Percentiles rank a stretch among this genome's conserved stretches.
phyloP scores from a whole-genome alignment of 2,329 filamentous ascomycete genomes.

The Hypoxylon sp. region DNA sequence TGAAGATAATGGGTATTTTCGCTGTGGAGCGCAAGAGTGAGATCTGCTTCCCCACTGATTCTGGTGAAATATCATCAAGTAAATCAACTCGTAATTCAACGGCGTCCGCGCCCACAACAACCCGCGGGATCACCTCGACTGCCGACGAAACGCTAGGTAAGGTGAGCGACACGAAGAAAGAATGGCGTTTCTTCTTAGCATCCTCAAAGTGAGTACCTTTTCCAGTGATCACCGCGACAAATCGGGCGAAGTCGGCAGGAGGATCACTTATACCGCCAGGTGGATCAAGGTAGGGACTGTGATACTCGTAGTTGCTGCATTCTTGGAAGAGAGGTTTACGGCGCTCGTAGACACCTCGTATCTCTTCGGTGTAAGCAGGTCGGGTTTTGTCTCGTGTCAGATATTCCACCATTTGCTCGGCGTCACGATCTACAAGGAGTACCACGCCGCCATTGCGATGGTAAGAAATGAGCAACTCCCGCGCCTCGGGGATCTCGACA shows the following conservation, averaged over 20 bases:
- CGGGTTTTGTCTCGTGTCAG: constrained; percentile 89
- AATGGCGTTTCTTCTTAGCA: constrained; percentile 75
- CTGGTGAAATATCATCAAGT: constrained; percentile 78
- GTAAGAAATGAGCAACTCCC: constrained; percentile 80
- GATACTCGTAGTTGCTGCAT: constrained; percentile 95
- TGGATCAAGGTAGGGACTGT: constrained; percentile 76
- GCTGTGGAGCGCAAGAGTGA: constrained; percentile 80
- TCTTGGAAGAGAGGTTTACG: constrained; percentile 90
- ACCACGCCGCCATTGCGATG: constrained; percentile 84
- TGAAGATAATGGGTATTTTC: constrained; percentile 89
- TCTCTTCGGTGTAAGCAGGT: constrained; percentile 92
- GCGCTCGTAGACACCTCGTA: constrained; percentile 89
- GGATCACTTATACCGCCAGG: constrained; percentile 58
- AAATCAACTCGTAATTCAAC: constrained; percentile 95
- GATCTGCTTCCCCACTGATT: constrained; percentile 86
- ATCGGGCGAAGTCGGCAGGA: constrained; percentile 78
- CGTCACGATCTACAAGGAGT: constrained; percentile 87
- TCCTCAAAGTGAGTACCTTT: constrained; percentile 67
- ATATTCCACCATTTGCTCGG: constrained; percentile 89
- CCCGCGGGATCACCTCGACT: constrained; percentile 74
- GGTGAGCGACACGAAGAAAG: constrained; percentile 94
- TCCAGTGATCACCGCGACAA: constrained; percentile 78
- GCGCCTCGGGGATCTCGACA: constrained; percentile 85
- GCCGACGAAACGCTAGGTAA: constrained; percentile 78
- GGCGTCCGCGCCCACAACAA: constrained; percentile 88